Evolutionary conservation across 202 grass and related monocot species (phyloP), one percentile per base, ranked within the genome.

Genomic region (Zoysia matrella): DNA sequence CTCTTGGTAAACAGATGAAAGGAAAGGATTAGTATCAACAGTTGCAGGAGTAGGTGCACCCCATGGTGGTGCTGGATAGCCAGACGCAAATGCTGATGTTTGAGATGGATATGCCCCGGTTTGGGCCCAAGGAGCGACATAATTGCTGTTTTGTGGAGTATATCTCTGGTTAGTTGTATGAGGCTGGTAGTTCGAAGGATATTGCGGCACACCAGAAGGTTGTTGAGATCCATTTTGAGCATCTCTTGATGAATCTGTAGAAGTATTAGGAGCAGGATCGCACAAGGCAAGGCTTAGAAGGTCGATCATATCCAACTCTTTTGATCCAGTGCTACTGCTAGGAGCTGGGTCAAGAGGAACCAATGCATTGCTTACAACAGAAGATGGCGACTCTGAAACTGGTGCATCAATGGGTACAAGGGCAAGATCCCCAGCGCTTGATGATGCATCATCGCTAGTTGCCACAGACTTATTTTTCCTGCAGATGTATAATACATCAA

Each of bases 91-190:
- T 50, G 22, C 54, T 16, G 82, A 82, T 60, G 79, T 71, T 73
- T 91, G 86, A 84, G 85, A 8, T 52, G 73, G 73, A 86, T 87
- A 84, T 60, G 76, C 65, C 43, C 84, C 78, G 1, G 65, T 88
- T 75, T 98, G 88, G 53, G 95, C 90, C 95, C 92, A 98, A 14
- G 95, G 87, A 69, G 92, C 90, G 48, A 91, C 51, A 7, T 98
- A 93, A 74, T 60, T 89, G 47, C 68, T 78, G 82, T 71, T 86
- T 46, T 93, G 77, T 43, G 82, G 86, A 81, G 67, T 78, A 67
- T 91, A 86, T 49, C 52, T 86, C 73, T 86, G 82, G 82, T 82
- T 90, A 65, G 39, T 14, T 46, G 78, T 60, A 30, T 89, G 67
- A 52, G 61, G 70, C 55, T 89, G 85, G 80, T 89, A 79, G 67